These are phyloP conservation scores for Aspergillus saccharolyticus DNA, from an alignment of 495 filamentous ascomycete genomes.

Conservation along the genomic window DNA sequence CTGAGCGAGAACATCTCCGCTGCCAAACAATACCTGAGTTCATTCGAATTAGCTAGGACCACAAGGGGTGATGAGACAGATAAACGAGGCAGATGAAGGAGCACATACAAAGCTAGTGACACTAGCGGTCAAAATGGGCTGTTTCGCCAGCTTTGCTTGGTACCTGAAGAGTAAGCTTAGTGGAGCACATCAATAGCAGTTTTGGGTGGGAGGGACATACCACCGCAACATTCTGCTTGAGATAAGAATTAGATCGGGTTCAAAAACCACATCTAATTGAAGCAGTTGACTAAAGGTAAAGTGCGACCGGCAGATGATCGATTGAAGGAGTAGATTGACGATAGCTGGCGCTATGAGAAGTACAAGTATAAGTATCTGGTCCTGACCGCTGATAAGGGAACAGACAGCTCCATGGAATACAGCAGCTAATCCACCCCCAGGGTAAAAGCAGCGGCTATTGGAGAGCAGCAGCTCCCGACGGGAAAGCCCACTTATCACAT, in stretches of 20 bases:
- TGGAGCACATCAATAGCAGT: too few species aligned
- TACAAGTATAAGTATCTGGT: slow-evolving; percentile 9
- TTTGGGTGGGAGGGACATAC: slow-evolving; percentile 17
- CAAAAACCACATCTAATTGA: too few species aligned
- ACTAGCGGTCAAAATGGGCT: slow-evolving; percentile 83
- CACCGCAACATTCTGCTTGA: slow-evolving; percentile 40
- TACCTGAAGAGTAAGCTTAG: slow-evolving; percentile 66
- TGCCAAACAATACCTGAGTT: slow-evolving; percentile 72
- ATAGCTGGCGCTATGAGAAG: too few species aligned
- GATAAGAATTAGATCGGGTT: too few species aligned
- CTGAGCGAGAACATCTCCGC: slow-evolving; percentile 89
- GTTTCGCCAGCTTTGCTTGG: slow-evolving; percentile 71
- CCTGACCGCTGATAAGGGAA: slow-evolving; percentile 19
- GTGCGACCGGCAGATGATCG: slow-evolving; percentile 2
- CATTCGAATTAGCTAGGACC: not conserved
- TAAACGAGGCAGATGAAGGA: not conserved
- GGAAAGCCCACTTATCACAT: slow-evolving; percentile 17
- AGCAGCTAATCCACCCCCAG: slow-evolving; percentile 9
- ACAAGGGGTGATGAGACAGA: not conserved
- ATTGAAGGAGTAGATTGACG: not conserved
- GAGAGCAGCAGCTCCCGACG: slow-evolving; percentile 12
- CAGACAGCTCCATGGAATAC: not conserved
- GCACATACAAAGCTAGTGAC: slow-evolving; percentile 67
- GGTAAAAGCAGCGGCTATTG: slow-evolving; percentile 15
- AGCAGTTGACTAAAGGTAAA: too few species aligned